Evolutionary conservation across 2,329 filamentous ascomycete species (phyloP), one percentile per base, ranked within the genome.

Genomic region (Pseudocercospora macadamiae): DNA sequence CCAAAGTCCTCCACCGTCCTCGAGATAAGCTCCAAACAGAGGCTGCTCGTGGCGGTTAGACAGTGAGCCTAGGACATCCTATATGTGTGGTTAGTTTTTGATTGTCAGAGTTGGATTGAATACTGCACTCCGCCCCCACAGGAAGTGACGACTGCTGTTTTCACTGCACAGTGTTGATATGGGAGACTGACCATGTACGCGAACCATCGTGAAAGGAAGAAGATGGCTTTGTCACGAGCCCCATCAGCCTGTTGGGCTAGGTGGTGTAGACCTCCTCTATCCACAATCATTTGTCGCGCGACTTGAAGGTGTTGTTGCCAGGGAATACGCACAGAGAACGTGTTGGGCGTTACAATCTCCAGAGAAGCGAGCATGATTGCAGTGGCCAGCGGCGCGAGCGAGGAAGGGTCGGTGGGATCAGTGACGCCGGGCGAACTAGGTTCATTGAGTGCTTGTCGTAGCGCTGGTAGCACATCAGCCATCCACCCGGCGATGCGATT

Each of bases 281-380:
- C 83, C 12, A 86, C 79, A 67, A 93, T 92, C 65, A 96, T 85
- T 66, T 89, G 84, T 2, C 91, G 85, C 1, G 91, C 90, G 54
- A 91, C 84, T 56, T 85, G 85, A 1, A 96, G 81, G 73, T 96
- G 90, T 52, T 83, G 84, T 70, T 92, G 89, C 91, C 91, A 96
- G 1, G 89, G 83, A 54, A 93, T 89, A 0, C 85, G 82, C n/a
- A 90, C 87, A 54, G 89, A 90, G 69, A 95, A 93, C 0, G 89
- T 89, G 57, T 87, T 88, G 0, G 91, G 91, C 0, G 89, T 91
- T 51, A 95, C 87, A 57, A 95, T 93, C 69, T 95, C 90, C 18
- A 95, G 79, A 1, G 90, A 93, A 0, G 90, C 85, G 45, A 96
- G 82, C 89, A 95, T 92, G 62, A 96, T 92, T 6, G 90, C 89